Percentiles rank a stretch among this genome's conserved stretches.
phyloP scores from a whole-genome alignment of 164 flowering plant species.

The Chloranthus sessilifolius region DNA sequence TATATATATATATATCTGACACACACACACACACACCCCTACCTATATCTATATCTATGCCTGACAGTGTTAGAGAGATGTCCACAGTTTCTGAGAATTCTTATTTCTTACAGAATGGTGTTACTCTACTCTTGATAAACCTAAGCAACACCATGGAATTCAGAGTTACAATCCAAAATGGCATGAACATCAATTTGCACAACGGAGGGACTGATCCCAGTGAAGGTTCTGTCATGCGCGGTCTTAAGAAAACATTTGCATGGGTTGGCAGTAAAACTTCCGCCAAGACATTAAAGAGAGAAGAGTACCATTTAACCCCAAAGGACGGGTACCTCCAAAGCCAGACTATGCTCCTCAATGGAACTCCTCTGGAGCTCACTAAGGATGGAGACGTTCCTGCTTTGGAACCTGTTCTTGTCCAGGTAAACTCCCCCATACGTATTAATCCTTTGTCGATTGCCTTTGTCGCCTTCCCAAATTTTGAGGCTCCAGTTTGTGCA shows the following conservation, averaged over 20 bases:
- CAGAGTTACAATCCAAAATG: conserved; percentile 20
- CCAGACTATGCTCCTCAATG: conserved; percentile 39
- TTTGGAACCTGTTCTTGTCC: conserved; percentile 31
- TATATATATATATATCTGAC: no score
- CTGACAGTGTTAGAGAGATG: no score
- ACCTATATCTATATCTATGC: no score
- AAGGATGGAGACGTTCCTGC: conserved; percentile 40
- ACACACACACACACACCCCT: no score
- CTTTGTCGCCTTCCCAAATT: conserved; percentile 47
- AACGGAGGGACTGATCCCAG: conserved; percentile 1
- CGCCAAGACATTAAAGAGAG: conserved; percentile 26
- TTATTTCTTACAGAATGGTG: conserved; percentile 31
- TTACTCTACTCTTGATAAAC: conserved; percentile 44
- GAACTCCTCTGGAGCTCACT: conserved; percentile 18
- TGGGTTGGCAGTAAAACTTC: conserved; percentile 54
- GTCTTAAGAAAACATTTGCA: conserved; percentile 42
- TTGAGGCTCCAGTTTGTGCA: conserved; percentile 47
- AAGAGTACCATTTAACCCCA: conserved; percentile 34
- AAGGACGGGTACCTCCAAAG: conserved; percentile 36
- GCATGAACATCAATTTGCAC: conserved; percentile 16
- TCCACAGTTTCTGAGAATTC: neutral
- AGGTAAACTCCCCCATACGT: conserved; percentile 28
- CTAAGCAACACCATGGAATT: conserved; percentile 48
- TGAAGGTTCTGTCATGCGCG: conserved; percentile 25
- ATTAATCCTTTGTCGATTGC: conserved; percentile 52